A percentile compares a stretch with the other conserved stretches of the same genome.
Conservation (phyloP, 2,329 filamentous ascomycete species). For the Hypoxylon sp. region DNA sequence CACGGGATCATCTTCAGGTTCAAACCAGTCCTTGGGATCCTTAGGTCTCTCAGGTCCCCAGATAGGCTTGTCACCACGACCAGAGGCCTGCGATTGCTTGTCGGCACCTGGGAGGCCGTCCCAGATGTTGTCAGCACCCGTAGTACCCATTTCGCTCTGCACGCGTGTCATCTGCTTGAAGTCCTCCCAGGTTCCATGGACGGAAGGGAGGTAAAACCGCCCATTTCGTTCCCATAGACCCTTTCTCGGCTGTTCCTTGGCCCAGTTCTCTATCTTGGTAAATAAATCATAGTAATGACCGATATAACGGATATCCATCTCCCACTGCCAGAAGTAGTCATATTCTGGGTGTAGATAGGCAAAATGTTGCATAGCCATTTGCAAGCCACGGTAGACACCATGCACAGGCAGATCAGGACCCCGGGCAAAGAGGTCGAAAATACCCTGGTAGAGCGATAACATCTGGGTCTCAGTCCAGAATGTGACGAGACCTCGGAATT, state of each 20-base stretch:
- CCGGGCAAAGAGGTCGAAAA: constrained; percentile 80
- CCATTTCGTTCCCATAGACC: constrained; percentile 85
- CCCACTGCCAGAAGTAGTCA: constrained; percentile 95
- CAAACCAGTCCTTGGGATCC: constrained; percentile 78
- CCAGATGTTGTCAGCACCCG: constrained; percentile 78
- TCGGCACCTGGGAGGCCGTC: constrained; percentile 63
- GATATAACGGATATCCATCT: constrained; percentile 92
- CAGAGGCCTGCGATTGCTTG: constrained; percentile 55
- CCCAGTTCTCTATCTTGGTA: constrained; percentile 78
- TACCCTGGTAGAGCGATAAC: constrained; percentile 88
- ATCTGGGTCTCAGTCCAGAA: constrained; percentile 97
- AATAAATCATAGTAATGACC: constrained; percentile 87
- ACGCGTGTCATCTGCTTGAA: constrained; percentile 84
- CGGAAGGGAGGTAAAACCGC: constrained; percentile 82
- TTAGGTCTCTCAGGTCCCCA: constrained; percentile 87
- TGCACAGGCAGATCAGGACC: constrained; percentile 83
- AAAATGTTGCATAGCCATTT: constrained; percentile 96
- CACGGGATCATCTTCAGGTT: constrained; percentile 78
- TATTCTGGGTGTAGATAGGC: constrained; percentile 90
- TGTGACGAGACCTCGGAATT: constrained; percentile 90
- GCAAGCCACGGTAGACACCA: constrained; percentile 91
- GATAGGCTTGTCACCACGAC: constrained; percentile 72
- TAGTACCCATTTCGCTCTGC: constrained; percentile 79
- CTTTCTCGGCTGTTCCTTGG: constrained; percentile 80
- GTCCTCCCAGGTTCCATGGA: constrained; percentile 85